Evolutionary conservation across 2,329 filamentous ascomycete genomes (phyloP).

Genomic region (Westerdykella ornata): DNA sequence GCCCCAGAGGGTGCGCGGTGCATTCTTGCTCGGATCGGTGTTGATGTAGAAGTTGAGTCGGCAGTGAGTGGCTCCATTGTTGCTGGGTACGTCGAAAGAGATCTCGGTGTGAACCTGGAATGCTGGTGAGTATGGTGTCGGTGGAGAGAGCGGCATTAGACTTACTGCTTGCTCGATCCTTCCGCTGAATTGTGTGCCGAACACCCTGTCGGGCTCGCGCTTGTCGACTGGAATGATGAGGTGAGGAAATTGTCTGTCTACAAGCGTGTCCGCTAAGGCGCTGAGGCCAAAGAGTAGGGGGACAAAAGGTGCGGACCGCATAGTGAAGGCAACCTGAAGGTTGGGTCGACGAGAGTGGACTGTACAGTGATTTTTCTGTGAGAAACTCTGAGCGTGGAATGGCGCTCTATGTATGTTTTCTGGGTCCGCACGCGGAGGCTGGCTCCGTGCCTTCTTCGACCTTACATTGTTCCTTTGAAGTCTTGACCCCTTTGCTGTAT

Average conservation of each 20-base stretch:
- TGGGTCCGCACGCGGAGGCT: no score
- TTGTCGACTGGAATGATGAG: conserved; percentile 30
- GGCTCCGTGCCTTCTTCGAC: no score
- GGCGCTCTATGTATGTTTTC: no score
- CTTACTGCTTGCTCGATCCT: conserved; percentile 17
- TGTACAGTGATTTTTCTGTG: not conserved
- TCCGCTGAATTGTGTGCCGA: conserved; percentile 19
- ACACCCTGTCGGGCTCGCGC: conserved; percentile 13
- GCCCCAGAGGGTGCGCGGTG: conserved; percentile 18
- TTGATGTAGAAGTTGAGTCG: conserved; percentile 23
- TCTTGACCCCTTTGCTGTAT: no score
- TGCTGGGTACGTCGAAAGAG: conserved; percentile 28
- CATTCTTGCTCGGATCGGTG: conserved; percentile 11
- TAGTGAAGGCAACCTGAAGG: no score
- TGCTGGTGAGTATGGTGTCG: conserved; percentile 3
- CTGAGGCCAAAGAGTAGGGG: conserved; percentile 3
- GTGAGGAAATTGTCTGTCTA: conserved; percentile 23
- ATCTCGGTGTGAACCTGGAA: conserved; percentile 22
- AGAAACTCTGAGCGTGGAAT: no score
- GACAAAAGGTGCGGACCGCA: conserved; percentile 17
- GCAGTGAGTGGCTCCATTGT: conserved; percentile 16
- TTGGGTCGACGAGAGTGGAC: not conserved
- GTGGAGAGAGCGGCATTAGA: not conserved
- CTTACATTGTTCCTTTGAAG: no score
- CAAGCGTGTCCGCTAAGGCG: conserved; percentile 3